phyloP scores from a whole-genome alignment of 805 yeast species.

The Starmerella bombi region DNA sequence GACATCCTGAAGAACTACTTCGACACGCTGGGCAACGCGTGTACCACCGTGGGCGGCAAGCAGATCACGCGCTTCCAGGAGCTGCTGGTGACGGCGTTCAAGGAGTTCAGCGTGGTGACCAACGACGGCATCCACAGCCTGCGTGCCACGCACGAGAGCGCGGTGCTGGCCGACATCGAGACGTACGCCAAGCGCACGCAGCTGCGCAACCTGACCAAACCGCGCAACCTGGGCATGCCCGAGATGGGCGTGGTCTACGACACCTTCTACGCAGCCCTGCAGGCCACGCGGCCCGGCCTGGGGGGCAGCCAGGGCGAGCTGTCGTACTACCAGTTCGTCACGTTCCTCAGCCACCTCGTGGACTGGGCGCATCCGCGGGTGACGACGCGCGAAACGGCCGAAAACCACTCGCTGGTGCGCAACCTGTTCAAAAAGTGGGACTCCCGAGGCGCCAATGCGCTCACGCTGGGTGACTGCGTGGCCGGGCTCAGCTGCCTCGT shows the following conservation, averaged over 20 bases:
- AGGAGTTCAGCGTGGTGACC: constrained; percentile 70
- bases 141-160: constrained; percentile 56
- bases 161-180: constrained; percentile 76
- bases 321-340: constrained; percentile 57
- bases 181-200: constrained; percentile 86
- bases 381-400: constrained; percentile 19
- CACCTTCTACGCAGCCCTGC: constrained; percentile 63
- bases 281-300: constrained; percentile 41
- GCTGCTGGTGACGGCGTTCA: constrained; percentile 78
- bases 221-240: constrained; percentile 43
- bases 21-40: constrained; percentile 61
- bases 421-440: constrained; percentile 66
- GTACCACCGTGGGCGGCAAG: constrained; percentile 52
- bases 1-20: constrained; percentile 76
- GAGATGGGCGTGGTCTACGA: constrained; percentile 69
- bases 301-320: constrained; percentile 43
- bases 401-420: constrained; percentile 37
- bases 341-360: constrained; percentile 65
- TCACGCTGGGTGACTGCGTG: constrained; percentile 57
- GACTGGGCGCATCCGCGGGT: constrained; percentile 46
- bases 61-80: constrained; percentile 77
- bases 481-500: constrained; percentile 57
- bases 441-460: constrained; percentile 35
- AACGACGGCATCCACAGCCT: constrained; percentile 59
- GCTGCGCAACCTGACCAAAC: constrained; percentile 68